phyloP scores from a whole-genome alignment of 208 protist genomes.

The Trichomonas tenax region DNA sequence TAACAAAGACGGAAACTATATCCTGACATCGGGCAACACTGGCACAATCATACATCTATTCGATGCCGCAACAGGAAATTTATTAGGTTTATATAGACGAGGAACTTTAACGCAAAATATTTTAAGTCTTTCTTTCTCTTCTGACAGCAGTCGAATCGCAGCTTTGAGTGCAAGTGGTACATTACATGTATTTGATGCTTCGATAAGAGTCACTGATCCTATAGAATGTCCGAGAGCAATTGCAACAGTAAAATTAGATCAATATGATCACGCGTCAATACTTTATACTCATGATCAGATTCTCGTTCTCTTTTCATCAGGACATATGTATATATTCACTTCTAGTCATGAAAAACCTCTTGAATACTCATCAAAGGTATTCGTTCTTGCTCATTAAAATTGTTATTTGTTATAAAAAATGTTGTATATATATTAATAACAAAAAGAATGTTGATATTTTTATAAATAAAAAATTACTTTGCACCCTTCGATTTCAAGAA shows the following conservation, averaged over 20 bases:
- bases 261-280: background rate
- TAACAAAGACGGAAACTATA: conserved; percentile 57
- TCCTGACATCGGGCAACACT: conserved; percentile 60
- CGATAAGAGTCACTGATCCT: background rate
- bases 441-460: no score
- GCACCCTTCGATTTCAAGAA: no score
- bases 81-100: conserved; percentile 54
- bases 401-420: background rate
- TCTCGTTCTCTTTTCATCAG: background rate
- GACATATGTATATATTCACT: background rate
- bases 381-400: background rate
- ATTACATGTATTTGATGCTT: conserved; percentile 37
- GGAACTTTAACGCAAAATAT: conserved; percentile 49
- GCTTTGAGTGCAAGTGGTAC: conserved; percentile 36
- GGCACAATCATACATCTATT: conserved; percentile 71
- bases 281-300: background rate
- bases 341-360: background rate
- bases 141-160: conserved; percentile 25
- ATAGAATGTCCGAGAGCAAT: background rate
- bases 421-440: no score
- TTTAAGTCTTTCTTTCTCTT: conserved; percentile 14
- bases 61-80: conserved; percentile 54
- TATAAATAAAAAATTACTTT: no score
- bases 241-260: background rate
- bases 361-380: background rate